Conservation (phyloP, 768 basidiomycete genomes). For the Phanerochaete carnosa region DNA sequence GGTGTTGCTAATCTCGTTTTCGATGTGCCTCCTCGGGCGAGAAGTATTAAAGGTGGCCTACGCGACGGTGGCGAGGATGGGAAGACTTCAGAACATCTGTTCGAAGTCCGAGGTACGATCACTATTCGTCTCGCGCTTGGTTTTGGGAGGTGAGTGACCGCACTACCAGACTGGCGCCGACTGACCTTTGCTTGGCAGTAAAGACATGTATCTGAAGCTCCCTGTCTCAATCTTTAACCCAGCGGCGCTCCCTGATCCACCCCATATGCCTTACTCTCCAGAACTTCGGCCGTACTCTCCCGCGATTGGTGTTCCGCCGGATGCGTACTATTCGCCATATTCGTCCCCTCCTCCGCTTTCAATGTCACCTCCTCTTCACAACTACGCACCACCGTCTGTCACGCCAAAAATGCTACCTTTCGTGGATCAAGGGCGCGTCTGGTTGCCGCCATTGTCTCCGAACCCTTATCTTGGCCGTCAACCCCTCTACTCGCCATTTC, state of each 20-base stretch:
- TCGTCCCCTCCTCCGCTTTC: background rate
- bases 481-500: background rate
- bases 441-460: slow-evolving; percentile 34
- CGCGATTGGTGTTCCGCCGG: background rate
- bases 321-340: background rate
- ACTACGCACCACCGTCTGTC: background rate
- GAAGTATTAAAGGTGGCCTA: slow-evolving; percentile 61
- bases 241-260: slow-evolving; percentile 45
- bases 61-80: slow-evolving; percentile 51
- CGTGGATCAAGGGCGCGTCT: slow-evolving; percentile 43
- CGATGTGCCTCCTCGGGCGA: slow-evolving; percentile 66
- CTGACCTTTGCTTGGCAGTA: slow-evolving; percentile 38
- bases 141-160: slow-evolving; percentile 55
- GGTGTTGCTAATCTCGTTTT: slow-evolving; percentile 79
- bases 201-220: slow-evolving; percentile 63
- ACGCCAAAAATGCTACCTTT: slow-evolving; percentile 3
- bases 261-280: background rate
- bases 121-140: slow-evolving; percentile 66
- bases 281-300: background rate
- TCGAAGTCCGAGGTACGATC: slow-evolving; percentile 67
- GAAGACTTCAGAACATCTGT: slow-evolving; percentile 45
- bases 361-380: slow-evolving; percentile 6
- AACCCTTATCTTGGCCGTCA: background rate
- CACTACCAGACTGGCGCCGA: background rate
- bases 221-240: slow-evolving; percentile 67